Evolutionary conservation across 352 stramenopile species (phyloP).

Genomic region (Globisporangium ultimum): DNA sequence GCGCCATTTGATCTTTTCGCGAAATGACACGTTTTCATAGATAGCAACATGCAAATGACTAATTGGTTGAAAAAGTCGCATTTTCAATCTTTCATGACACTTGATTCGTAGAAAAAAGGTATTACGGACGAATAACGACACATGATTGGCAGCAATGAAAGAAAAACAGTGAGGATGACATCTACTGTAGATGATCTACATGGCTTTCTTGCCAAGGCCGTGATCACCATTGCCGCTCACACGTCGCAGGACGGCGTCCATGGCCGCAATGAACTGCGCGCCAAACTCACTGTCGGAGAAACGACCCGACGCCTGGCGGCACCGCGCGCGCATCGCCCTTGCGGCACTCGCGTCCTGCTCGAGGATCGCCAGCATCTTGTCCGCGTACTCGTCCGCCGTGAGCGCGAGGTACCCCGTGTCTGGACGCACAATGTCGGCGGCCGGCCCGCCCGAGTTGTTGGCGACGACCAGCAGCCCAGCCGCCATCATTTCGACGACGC

Average conservation of each 20-base stretch:
- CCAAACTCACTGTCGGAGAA: constrained; percentile 79
- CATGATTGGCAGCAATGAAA: not conserved
- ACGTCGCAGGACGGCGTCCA: constrained; percentile 24
- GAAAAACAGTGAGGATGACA: constrained; percentile 1
- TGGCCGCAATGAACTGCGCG: constrained; percentile 55
- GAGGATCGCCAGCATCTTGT: constrained; percentile 67
- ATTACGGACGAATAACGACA: not conserved
- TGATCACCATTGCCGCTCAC: constrained; percentile 4
- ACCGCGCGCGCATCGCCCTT: constrained; percentile 34
- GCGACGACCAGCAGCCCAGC: constrained; percentile 95
- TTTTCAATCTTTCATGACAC: not conserved
- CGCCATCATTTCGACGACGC: constrained; percentile 99
- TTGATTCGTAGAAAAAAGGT: not conserved
- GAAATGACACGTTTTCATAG: constrained; percentile 5
- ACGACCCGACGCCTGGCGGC: constrained; percentile 42
- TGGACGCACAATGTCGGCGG: constrained; percentile 90
- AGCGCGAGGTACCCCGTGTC: constrained; percentile 80
- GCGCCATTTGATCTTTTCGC: not conserved
- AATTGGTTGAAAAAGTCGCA: not conserved
- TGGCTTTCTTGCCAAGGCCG: constrained; percentile 5
- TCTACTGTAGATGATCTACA: constrained; percentile 13
- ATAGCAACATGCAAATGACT: not conserved
- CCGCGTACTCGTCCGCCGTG: constrained; percentile 88
- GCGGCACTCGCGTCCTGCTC: constrained; percentile 26
- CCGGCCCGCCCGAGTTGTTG: constrained; percentile 97